phyloP scores from a whole-genome alignment of 2,329 filamentous ascomycete genomes.

The Claviceps paspali region DNA sequence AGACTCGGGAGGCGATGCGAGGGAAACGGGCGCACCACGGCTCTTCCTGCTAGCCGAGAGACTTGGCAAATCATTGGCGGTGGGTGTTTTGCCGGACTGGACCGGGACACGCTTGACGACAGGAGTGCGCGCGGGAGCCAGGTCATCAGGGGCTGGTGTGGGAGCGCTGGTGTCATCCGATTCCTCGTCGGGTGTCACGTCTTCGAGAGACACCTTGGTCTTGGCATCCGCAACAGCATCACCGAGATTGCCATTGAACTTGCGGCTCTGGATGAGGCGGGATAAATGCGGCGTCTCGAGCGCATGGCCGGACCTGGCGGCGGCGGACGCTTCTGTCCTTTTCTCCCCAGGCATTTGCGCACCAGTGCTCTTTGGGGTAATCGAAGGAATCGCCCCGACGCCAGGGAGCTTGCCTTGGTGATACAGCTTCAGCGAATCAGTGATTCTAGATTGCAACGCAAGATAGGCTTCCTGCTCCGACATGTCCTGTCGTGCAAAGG shows the following conservation, averaged over 20 bases:
- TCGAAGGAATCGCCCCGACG: constrained; percentile 28
- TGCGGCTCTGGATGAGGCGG: constrained; percentile 44
- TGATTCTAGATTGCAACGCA: constrained; percentile 36
- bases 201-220: constrained; percentile 34
- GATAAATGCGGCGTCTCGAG: constrained; percentile 52
- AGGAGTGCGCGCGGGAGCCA: constrained; percentile 18
- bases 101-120: constrained; percentile 43
- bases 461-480: constrained; percentile 36
- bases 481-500: constrained; percentile 28
- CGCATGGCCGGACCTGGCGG: constrained; percentile 31
- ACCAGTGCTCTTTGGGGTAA: constrained; percentile 10
- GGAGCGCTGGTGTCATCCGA: constrained; percentile 23
- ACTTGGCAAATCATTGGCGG: constrained; percentile 23
- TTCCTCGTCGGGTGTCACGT: constrained; percentile 38
- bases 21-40: constrained; percentile 23
- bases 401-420: constrained; percentile 35
- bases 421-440: constrained; percentile 37
- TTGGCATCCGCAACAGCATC: constrained; percentile 45
- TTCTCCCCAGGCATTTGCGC: not conserved
- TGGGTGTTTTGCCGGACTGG: constrained; percentile 35
- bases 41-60: constrained; percentile 46
- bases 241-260: constrained; percentile 44
- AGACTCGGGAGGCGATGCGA: constrained; percentile 21
- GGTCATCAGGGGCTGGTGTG: constrained; percentile 7
- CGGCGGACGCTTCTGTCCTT: not conserved